Base-by-base conservation (phyloP, 2,329 filamentous ascomycete species). In the Arthrinium phaeospermum region DNA sequence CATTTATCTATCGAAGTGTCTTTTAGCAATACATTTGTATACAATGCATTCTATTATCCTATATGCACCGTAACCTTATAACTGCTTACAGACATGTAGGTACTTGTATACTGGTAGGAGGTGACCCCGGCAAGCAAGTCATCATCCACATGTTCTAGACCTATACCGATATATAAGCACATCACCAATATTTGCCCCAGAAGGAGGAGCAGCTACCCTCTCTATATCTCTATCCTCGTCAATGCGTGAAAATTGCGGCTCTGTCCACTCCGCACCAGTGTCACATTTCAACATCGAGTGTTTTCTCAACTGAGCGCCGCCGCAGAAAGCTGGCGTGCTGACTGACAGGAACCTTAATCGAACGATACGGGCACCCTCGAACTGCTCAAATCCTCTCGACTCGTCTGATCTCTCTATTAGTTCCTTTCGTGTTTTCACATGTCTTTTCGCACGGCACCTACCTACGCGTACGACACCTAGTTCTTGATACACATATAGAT, bases 321-420 rank as follows among this genome's bases (percentile, higher is more conserved):
- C 53, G 53, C 53, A 41, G 57, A 41, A 22, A 41, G 57, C 57
- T 34, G 57, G 57, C 57, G 57, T 41, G 57, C 57, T 64, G 57
- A 64, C 57, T 64, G 57, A 64, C 57, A 64, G 34, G 41, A 64
- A 64, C 57, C 57, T 64, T 64, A 64, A 64, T 41, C 57, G 57
- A 41, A 64, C 57, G 30, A 64, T 64, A 41, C 57, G 34, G n/a
- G 57, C 34, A 22, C 13, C 34, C 57, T 64, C 5, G 57, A 41
- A 41, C 30, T 41, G 57, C 57, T 37, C 57, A 34, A 64, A 64
- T 64, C 57, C 57, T 64, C 57, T 64, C 57, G n/a, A 10, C 22
- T n/a, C 57, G 57, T n/a, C 57, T 64, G 57, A 64, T 64, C 41
- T 7, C 34, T 19, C 10, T n/a, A 41, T 41, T 41, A 41, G 22